Evolutionary conservation across 805 yeast species (phyloP), one percentile per base, ranked within the genome.

Genomic region (Brettanomyces anomalus): DNA sequence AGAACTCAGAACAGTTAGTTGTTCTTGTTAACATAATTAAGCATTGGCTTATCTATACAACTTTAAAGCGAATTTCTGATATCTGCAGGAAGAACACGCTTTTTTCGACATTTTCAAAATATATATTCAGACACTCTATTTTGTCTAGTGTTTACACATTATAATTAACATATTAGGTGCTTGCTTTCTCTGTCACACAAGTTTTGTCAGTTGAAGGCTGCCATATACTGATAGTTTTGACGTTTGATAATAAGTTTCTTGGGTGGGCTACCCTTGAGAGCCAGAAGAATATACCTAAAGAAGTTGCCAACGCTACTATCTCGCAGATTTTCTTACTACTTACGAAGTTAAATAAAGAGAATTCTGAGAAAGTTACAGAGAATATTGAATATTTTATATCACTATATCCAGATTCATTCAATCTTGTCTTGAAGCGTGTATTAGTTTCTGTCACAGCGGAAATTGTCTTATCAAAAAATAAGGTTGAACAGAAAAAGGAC

Each of bases 311-410:
- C 47, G 66, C 74, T 41, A 60, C 71, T 37, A 54, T 70, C 45
- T 71, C 77, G 31, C 86, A 81, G 58, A 54, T 81, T 35, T 66
- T 74, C 16, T 65, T 79, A 39, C 60, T 79, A 39, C 61, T 72
- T 40, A 62, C 74, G 33, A 68, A 74, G 18, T 60, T 71, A 47
- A 57, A 65, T 28, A 59, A 60, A 19, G 58, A 60, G 18, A 71
- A 70, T 57, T 66, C 70, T 54, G 62, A 60, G 19, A 46, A 60
- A 17, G 63, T 70, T 21, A 54, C 58, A 39, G 51, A 55, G 33
- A 75, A 79, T 54, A 75, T 79, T 53, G 65, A 68, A 43, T 65
- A 63, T 49, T 68, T 80, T 24, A 54, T 74, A 43, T 60, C 55
- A 11, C 62, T 61, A 42, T 56, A 64, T 30, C 57, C 63, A 8